phyloP scores from a whole-genome alignment of 306 rosid genomes.

The Quercus ilex region DNA sequence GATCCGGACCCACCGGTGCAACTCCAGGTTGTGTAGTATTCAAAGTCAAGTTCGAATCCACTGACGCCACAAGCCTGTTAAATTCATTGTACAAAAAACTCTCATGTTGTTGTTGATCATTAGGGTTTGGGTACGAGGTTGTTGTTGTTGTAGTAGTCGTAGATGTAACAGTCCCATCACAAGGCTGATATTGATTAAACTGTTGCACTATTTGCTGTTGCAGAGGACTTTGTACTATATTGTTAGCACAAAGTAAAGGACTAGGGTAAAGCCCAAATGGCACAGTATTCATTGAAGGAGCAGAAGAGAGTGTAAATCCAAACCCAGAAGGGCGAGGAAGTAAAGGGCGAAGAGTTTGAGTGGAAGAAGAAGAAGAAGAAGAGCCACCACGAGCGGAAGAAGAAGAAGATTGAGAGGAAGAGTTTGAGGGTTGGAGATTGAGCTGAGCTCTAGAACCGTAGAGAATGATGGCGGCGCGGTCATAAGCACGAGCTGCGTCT shows the following conservation, averaged over 20 bases:
- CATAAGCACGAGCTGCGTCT: constrained; percentile 92
- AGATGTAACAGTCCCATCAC: not conserved
- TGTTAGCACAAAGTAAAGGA: constrained; percentile 18
- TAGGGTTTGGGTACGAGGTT: constrained; percentile 27
- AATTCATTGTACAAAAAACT: constrained; percentile 21
- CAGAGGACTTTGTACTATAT: not conserved
- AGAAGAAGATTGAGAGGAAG: constrained; percentile 33
- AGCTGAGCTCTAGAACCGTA: constrained; percentile 90
- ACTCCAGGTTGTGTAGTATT: constrained; percentile 20
- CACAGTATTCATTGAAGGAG: constrained; percentile 25
- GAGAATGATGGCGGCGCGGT: constrained; percentile 86
- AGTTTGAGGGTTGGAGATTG: constrained; percentile 58
- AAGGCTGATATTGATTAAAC: constrained; percentile 5
- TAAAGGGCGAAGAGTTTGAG: constrained; percentile 67
- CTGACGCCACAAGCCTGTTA: constrained; percentile 28
- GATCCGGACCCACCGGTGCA: constrained; percentile 44
- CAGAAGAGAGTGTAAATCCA: constrained; percentile 24
- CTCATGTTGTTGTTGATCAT: constrained; percentile 5
- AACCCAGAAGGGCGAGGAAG: constrained; percentile 70
- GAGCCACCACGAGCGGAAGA: constrained; percentile 28
- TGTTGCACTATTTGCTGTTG: constrained; percentile 13
- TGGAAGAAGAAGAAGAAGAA: constrained; percentile 38
- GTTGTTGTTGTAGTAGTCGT: not conserved
- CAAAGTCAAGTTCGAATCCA: constrained; percentile 26
- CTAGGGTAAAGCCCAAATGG: constrained; percentile 33